Evolutionary conservation across 2,329 filamentous ascomycete species (phyloP), one percentile per base, ranked within the genome.

Genomic region (Magnaporthiopsis incrustans): DNA sequence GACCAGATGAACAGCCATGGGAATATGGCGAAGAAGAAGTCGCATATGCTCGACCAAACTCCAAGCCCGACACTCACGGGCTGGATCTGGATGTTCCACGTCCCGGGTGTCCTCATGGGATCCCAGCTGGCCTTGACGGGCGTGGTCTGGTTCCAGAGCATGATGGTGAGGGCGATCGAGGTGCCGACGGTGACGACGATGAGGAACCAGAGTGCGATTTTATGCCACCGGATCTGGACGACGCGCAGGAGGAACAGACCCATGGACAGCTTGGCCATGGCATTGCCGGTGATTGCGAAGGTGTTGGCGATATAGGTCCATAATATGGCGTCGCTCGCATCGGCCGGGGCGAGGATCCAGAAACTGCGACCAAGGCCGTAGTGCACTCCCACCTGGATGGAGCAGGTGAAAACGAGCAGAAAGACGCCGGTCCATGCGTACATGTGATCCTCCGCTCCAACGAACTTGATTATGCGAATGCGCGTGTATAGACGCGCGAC

Each of bases 1-100:
- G 74, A 73, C 76, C 78, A 79, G 27, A 80, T 74, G 10, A 80
- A 72, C 1, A 77, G 70, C 77, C 79, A 81, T 0, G 79, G 78
- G 5, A 79, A 77, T 0, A 72, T 64, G 59, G 76, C 76, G 8
- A 75, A 77, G 61, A 75, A 75, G 61, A 78, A 76, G 65, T 79
- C 77, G 60, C 72, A 74, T 25, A 68, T 68, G 62, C 74, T 77
- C 15, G 75, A 77, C 75, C 74, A 76, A 2, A 72, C 74, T 64
- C 75, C 75, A 10, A 77, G 69, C 15, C 72, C 72, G 22, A 76
- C 73, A 62, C 72, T 75, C 69, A 75, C 69, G 11, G 75, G 74
- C 60, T 75, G 73, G 11, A 77, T 76, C 56, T 71, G 63, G 35
- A 76, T 70, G 38, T 75, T 73, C 72, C 74, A 77, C 3, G 58